These are phyloP conservation scores for Claviceps lovelessii DNA, from an alignment of 2,329 filamentous ascomycete genomes.

Conservation along the genomic window DNA sequence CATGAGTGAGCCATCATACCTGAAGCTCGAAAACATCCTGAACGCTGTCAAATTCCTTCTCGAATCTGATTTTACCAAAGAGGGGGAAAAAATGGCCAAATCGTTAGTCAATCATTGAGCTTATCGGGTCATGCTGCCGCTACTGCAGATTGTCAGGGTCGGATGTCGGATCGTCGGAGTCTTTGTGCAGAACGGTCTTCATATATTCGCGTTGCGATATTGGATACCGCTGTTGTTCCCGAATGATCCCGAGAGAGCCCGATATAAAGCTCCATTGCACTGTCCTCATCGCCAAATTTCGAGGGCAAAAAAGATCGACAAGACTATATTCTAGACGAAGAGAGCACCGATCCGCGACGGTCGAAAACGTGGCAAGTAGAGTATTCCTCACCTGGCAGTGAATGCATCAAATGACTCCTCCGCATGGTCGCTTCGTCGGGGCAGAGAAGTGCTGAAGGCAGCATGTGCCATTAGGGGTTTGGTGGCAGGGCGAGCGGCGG, in stretches of 20 bases:
- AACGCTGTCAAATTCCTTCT: constrained; percentile 96
- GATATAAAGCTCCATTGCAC: not conserved
- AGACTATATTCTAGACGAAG: not conserved
- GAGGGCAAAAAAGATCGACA: not conserved
- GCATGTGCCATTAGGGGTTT: constrained; percentile 41
- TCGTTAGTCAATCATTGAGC: constrained; percentile 16
- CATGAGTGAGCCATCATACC: constrained; percentile 41
- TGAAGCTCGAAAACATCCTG: constrained; percentile 99
- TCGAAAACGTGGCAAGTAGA: not conserved
- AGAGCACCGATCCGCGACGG: not conserved
- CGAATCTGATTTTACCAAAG: constrained; percentile 51
- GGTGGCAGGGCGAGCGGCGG: constrained; percentile 43
- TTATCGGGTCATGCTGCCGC: not conserved
- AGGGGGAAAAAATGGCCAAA: constrained; percentile 2
- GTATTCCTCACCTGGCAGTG: constrained; percentile 66
- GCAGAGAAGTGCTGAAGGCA: constrained; percentile 49
- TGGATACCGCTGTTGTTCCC: not conserved
- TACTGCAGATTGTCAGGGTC: not conserved
- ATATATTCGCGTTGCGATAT: not conserved
- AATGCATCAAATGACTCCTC: constrained; percentile 99
- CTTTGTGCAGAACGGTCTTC: not conserved
- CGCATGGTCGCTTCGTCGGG: constrained; percentile 49
- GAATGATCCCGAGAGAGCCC: not conserved
- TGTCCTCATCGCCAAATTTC: not conserved
- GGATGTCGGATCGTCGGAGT: not conserved